Base-by-base conservation (phyloP, 163 green algal species). In the Scenedesmus sp. region DNA sequence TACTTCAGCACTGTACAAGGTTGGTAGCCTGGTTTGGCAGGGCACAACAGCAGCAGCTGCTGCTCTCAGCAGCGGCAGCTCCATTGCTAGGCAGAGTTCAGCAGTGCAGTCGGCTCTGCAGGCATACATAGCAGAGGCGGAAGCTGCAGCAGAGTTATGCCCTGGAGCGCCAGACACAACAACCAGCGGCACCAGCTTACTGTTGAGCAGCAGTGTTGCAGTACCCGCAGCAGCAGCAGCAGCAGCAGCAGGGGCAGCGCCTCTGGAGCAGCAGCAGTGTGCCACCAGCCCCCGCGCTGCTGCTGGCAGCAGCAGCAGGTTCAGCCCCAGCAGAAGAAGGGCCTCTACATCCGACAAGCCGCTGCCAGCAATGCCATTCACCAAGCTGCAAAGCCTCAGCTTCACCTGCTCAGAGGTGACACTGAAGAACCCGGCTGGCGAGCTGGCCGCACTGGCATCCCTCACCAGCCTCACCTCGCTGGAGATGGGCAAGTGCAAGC, bases 281-380 rank as follows among this genome's bases (percentile, higher is more conserved):
- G 23, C 70, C 3, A 52, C 70, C 70, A 52, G 70, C 23, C 70
- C 70, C 70, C 70, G 2, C 4, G 23, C 70, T 52, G 70, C 66
- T 76, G 66, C 66, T 3, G 60, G 60, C 84, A 62, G 15, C 60
- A 81, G 59, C 26, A 67, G 66, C 85, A 90, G 85, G 85, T 81
- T 89, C 54, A 12, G 26, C 5, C 84, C 84, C 0, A 66, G 13
- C 13, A 84, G 77, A 8, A 57, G 73, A n/a, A 62, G 70, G 70
- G 55, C 20, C 8, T 46, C 70, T 18, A 34, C 88, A 18, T 26
- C 9, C 4, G 88, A 74, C 9, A 87, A 64, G 88, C 60, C 81
- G 16, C 82, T 92, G 54, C 88, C 88, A 18, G 57, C 59, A 15
- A 92, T 92, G 88, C 88, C 88, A 3, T 92, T 92, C 55, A 83